These are phyloP conservation scores for Anisogramma anomala DNA, from an alignment of 2,329 filamentous ascomycete species.

Conservation along the genomic window DNA sequence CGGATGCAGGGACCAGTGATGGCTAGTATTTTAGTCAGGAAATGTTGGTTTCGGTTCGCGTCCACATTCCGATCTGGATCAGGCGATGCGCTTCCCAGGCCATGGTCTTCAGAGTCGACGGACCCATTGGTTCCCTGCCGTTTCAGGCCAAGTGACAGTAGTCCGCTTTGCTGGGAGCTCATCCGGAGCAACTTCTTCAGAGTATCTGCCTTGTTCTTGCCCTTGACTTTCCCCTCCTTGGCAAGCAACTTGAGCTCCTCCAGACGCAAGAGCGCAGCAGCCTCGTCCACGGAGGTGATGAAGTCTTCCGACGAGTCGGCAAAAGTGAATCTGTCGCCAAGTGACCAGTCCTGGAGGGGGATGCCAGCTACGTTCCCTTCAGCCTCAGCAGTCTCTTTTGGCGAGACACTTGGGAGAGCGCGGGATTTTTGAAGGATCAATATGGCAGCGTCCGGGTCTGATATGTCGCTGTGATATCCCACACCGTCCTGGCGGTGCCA, in stretches of 20 bases:
- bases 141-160: slow-evolving; percentile 58
- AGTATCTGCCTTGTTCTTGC: slow-evolving; percentile 78
- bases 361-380: slow-evolving; percentile 21
- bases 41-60: slow-evolving; percentile 61
- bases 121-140: slow-evolving; percentile 52
- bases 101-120: slow-evolving; percentile 31
- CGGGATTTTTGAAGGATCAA: slow-evolving; percentile 48
- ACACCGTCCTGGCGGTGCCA: slow-evolving; percentile 79
- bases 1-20: slow-evolving; percentile 76
- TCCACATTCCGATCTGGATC: slow-evolving; percentile 22
- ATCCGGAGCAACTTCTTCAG: slow-evolving; percentile 60
- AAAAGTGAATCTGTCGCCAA: slow-evolving; percentile 58
- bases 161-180: slow-evolving; percentile 62
- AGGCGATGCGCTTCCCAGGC: slow-evolving; percentile 25
- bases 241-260: slow-evolving; percentile 79
- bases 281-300: slow-evolving; percentile 72
- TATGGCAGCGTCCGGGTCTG: slow-evolving; percentile 57
- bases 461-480: slow-evolving; percentile 72
- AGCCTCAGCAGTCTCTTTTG: slow-evolving; percentile 11
- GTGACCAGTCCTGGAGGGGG: slow-evolving; percentile 29
- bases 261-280: slow-evolving; percentile 66
- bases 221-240: slow-evolving; percentile 75
- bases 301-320: slow-evolving; percentile 64
- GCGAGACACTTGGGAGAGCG: slow-evolving; percentile 36
- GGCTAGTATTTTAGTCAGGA: slow-evolving; percentile 63